phyloP scores from a whole-genome alignment of 331 rosid genomes.

The Ulmus americana region DNA sequence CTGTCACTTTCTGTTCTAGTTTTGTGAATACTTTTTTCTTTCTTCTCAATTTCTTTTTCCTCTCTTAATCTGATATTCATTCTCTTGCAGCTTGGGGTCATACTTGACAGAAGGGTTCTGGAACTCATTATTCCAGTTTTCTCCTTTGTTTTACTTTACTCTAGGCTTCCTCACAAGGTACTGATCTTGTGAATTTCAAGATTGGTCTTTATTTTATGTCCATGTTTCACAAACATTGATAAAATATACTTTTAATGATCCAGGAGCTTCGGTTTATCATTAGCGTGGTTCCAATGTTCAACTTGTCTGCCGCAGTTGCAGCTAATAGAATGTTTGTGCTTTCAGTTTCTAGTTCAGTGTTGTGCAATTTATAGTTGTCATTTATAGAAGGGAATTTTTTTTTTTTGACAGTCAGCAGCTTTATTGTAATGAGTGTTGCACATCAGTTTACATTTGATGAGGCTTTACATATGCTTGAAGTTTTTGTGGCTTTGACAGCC shows the following conservation, averaged over 20 bases:
- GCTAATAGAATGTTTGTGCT: conserved; percentile 68
- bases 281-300: conserved; percentile 79
- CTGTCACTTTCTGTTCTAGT: neutral
- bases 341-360: conserved; percentile 1
- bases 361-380: conserved; percentile 1
- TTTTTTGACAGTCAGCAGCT: neutral
- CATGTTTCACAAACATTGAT: conserved; percentile 8
- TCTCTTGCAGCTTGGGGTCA: conserved; percentile 69
- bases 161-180: conserved; percentile 99
- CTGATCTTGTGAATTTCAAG: neutral
- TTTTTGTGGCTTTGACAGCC: neutral
- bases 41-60: neutral
- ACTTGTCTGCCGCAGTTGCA: conserved; percentile 85
- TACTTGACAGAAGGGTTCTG: conserved; percentile 65
- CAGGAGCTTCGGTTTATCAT: conserved; percentile 96
- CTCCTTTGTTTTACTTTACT: conserved; percentile 71
- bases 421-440: neutral
- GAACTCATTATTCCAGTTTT: conserved; percentile 55
- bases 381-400: neutral
- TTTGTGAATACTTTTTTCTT: neutral
- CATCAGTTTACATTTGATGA: neutral
- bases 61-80: conserved; percentile 27
- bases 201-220: conserved; percentile 5
- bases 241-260: conserved; percentile 18
- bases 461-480: neutral